A percentile compares a stretch with the other conserved stretches of the same genome.
Conservation (phyloP, 2,329 filamentous ascomycete species). For the Torrubiella hemipterigena region DNA sequence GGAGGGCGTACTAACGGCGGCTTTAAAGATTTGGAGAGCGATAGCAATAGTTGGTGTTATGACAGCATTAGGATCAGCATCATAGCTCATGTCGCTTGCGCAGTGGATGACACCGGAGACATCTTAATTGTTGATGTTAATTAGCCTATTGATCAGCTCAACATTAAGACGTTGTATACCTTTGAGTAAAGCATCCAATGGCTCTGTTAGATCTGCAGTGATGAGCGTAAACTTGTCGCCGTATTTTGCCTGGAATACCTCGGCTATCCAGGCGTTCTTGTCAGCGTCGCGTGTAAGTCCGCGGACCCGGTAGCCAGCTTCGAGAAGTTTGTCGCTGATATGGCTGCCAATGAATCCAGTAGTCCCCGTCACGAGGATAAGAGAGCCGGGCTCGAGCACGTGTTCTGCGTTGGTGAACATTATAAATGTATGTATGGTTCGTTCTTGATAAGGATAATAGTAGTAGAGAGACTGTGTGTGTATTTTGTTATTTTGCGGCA, state of each 20-base stretch:
- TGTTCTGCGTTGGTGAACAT: constrained; percentile 3
- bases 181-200: no score
- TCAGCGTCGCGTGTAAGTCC: constrained; percentile 25
- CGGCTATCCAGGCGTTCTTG: constrained; percentile 19
- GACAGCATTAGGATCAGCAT: constrained; percentile 23
- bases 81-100: constrained; percentile 21
- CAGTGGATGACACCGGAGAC: constrained; percentile 22
- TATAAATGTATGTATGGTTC: not conserved
- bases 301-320: constrained; percentile 28
- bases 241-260: constrained; percentile 18
- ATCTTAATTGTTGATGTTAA: no score
- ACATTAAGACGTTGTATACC: no score
- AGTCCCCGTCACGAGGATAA: constrained; percentile 26
- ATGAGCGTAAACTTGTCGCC: constrained; percentile 23
- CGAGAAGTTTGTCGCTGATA: constrained; percentile 24
- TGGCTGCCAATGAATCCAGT: constrained; percentile 30
- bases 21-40: constrained; percentile 17
- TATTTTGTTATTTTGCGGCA: no score
- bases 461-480: no score
- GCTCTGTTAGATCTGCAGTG: no score
- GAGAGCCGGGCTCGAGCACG: constrained; percentile 15
- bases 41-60: constrained; percentile 21
- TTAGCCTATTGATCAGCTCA: no score
- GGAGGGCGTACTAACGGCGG: constrained; percentile 18
- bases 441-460: no score